Base-by-base conservation (phyloP, 1,139 yeast genomes). In the Suhomyces panamericanus region DNA sequence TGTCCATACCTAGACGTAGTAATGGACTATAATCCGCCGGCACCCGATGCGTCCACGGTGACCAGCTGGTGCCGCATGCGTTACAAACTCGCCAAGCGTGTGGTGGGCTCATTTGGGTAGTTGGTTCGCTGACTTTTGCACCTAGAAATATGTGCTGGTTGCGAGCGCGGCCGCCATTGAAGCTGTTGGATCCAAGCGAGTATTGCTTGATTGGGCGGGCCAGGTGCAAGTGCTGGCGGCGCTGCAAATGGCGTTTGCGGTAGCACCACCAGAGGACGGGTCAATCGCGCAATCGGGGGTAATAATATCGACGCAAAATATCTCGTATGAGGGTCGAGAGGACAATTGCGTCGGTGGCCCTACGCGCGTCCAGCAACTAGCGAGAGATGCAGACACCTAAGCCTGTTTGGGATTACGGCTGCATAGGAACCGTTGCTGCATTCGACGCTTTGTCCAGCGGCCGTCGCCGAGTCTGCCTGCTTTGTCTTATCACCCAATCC, bases 91-190 rank as follows among this genome's bases (percentile, higher is more conserved):
- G 35, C 35, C 35, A 32, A 32, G 35, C 17, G 14, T 7, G 27
- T 16, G 11, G 13, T 32, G 35, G 35, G 27, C 27, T 32, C 26
- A 32, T 32, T 32, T 20, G 24, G 11, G 35, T 20, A 32, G 16
- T 32, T 20, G 24, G 35, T 20, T 32, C 15, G 35, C 27, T 32
- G 35, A 32, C 15, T 16, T 32, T 32, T 32, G 35, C 35, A 32
- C 35, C 27, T 32, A 20, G 6, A 11, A 11, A 20, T 20, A 32
- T 32, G 15, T 32, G 17, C 13, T 32, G 35, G 35, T 32, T 32
- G 27, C 27, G 35, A 32, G 24, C 35, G 24, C 28, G 11, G 10
- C 26, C 16, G 15, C 16, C 16, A 13, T 32, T 10, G 13, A 12
- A 32, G 34, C 24, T n/a, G 35, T 32, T 20, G 27, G 27, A 7